Percentiles rank a stretch among this genome's conserved stretches.
These are phyloP conservation scores for Fistulifera pelliculosa DNA, from an alignment of 108 stramenopile species.

Conservation along the genomic window DNA sequence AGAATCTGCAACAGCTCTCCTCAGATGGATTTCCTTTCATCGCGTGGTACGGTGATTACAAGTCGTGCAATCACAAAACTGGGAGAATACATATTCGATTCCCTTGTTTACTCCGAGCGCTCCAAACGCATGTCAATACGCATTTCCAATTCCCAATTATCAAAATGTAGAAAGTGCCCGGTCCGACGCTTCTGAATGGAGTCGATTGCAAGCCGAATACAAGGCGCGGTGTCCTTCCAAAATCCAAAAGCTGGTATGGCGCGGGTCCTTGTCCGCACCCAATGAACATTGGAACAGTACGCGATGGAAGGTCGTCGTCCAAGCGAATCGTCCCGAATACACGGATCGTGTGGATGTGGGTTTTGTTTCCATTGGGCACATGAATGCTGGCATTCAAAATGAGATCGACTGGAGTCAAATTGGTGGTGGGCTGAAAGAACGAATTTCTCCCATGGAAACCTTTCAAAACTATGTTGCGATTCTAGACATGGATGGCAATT, in stretches of 20 bases:
- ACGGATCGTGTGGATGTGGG: no score
- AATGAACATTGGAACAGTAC: no score
- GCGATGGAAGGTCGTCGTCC: no score
- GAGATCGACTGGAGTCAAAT: no score
- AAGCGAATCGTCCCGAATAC: no score
- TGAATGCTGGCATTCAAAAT: no score
- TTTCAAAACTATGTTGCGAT: constrained; percentile 31
- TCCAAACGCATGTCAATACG: neutral
- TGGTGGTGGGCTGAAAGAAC: neutral
- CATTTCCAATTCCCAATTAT: constrained; percentile 6
- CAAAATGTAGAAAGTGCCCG: neutral
- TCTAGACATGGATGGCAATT: constrained; percentile 48
- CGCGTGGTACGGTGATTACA: constrained; percentile 2
- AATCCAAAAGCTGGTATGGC: neutral
- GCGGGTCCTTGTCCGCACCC: neutral
- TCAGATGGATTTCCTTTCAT: neutral
- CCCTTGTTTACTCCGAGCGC: neutral
- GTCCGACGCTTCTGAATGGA: neutral
- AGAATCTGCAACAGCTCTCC: neutral
- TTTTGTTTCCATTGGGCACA: no score
- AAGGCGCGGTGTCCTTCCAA: neutral
- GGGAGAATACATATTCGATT: neutral
- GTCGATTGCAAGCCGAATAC: no score
- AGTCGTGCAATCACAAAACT: neutral
- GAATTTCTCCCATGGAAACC: neutral